Base-by-base conservation (phyloP, 306 rosid species). In the Notholithocarpus densiflorus region DNA sequence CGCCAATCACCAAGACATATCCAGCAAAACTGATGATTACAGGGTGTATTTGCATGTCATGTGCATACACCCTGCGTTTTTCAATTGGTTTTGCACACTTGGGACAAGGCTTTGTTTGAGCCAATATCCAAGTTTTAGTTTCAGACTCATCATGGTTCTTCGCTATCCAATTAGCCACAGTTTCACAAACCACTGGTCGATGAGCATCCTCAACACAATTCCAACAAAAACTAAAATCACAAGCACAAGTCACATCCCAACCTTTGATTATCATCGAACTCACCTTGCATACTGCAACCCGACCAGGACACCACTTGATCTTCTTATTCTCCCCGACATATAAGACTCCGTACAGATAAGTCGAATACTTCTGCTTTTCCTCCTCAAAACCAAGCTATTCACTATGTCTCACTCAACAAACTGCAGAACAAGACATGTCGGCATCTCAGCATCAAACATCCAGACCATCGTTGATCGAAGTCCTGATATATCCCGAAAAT, bases 231-330 rank as follows among this genome's bases (percentile, higher is more conserved):
- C 31, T 65, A 68, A 74, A 34, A 19, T 81, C 74, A 31, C 89
- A 86, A 23, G 54, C 71, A 78, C 89, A 86, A 74, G 57, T 40
- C 14, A 86, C 85, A 45, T 83, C 87, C 74, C 64, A 77, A 61
- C 75, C 64, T 13, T 13, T 3, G 17, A 48, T 48, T 13, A 3
- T 48, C 53, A 24, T 59, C 66, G 56, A 73, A 86, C 40, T 80
- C 77, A 11, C 80, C 80, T 78, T 10, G 85, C 89, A 55, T 55
- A 31, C n/a, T 83, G 55, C 89, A 86, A 43, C 77, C 87, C 2
- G 89, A 13, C 83, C 87, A 54, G 89, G 87, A 43, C 89, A 83
- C 89, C 89, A 86, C 72, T 80, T 86, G 20, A 80, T 86, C 81
- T 86, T 75, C 74, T 72, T 77, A 70, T 64, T 80, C 80, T 83